phyloP scores from a whole-genome alignment of 2,329 filamentous ascomycete species.

The Aureobasidium leucospermi region DNA sequence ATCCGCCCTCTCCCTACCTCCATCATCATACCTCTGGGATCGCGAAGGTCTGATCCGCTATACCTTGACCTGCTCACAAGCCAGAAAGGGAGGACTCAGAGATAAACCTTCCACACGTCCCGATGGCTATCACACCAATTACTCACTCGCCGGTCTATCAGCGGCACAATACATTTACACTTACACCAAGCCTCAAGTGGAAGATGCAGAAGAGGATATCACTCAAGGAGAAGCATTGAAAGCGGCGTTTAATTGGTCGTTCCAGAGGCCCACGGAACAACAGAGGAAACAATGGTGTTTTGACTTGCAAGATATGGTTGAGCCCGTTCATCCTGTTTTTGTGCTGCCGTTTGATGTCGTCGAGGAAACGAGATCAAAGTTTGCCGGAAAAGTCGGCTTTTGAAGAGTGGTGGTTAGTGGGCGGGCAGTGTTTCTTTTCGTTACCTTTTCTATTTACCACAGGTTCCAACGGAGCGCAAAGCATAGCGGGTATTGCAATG shows the following conservation, averaged over 20 bases:
- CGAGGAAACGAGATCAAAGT: constrained; percentile 59
- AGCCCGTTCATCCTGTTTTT: constrained; percentile 73
- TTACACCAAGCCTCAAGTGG: constrained; percentile 6
- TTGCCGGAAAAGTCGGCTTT: constrained; percentile 22
- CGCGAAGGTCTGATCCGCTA: constrained; percentile 81
- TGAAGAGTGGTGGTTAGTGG: neutral
- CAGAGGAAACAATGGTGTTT: constrained; percentile 53
- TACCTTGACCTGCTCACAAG: constrained; percentile 81
- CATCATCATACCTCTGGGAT: constrained; percentile 58
- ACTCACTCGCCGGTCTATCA: constrained; percentile 80
- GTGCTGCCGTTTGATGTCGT: constrained; percentile 68
- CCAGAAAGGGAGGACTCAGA: constrained; percentile 68
- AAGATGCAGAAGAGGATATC: neutral
- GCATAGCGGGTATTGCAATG: too few relatives aligned
- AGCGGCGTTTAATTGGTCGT: constrained; percentile 39
- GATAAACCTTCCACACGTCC: constrained; percentile 91
- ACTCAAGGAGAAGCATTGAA: constrained; percentile 21
- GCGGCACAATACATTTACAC: constrained; percentile 62
- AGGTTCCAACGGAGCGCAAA: too few relatives aligned
- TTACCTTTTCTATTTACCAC: too few relatives aligned
- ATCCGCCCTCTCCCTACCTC: constrained; percentile 53
- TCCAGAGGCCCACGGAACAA: constrained; percentile 40
- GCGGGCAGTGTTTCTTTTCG: too few relatives aligned
- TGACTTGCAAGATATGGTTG: constrained; percentile 62
- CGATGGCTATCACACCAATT: constrained; percentile 90